Evolutionary conservation across 208 protist genomes (phyloP), one percentile per base, ranked within the genome.

Genomic region (Leishmania braziliensis): DNA sequence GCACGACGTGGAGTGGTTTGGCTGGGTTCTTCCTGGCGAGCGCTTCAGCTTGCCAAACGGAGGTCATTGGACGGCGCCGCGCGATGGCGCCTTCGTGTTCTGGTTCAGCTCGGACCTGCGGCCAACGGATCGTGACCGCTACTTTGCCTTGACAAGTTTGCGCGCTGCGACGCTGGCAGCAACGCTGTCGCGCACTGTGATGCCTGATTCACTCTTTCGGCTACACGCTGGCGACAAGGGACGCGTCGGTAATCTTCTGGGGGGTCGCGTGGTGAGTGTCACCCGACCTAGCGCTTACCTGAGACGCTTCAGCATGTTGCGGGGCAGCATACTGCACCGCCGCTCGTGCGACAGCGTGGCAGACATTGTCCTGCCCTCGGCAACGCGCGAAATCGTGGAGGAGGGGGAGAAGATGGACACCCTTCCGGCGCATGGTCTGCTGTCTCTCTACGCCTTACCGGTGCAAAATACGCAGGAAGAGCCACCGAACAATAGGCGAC

Each of bases 51-150:
- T 97, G 82, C 78, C 84, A 10, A 93, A 88, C 79, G 91, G 86
- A 5, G 65, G 78, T 5, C 51, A 76, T 62, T 97, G 90, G 89
- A 86, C 86, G 3, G 87, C 87, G 3, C 80, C 90, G 54, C 79
- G 51, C 23, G 88, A 93, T 75, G 93, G 93, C 26, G 90, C 83
- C 18, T 97, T 97, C 84, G 93, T 97, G 9, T 95, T 95, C 84
- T 94, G 91, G 91, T 94, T 95, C 71, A 84, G 88, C 75, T 69
- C 89, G 9, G 87, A 83, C 69, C 84, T 95, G 39, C 74, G 92
- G 79, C 93, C 93, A 23, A 88, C 86, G 20, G 90, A 92, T 58
- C 82, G 83, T 46, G 93, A 97, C 82, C 91, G 93, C 58, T 97
- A 97, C 83, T 97, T 93, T 62, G 51, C 89, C 12, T n/a, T 97